Base-by-base conservation (phyloP, 345 rosid species). In the Aurinia saxatilis region DNA sequence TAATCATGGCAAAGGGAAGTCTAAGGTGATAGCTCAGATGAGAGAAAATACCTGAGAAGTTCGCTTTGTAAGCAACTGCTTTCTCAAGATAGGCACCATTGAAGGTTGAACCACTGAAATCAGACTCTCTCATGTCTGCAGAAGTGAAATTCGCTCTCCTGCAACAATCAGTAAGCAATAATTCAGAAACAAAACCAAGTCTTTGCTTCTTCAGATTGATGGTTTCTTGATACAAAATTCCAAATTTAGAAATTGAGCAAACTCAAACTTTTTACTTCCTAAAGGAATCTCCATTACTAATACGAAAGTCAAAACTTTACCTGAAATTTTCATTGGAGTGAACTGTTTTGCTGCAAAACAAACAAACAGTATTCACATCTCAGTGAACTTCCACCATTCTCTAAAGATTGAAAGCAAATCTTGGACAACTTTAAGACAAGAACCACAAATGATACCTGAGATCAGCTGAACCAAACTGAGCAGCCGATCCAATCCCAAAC, bases 141-240 rank as follows among this genome's bases (percentile, higher is more conserved):
- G 95, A 48, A 59, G 98, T 92, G 79, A 92, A 92, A 78, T 86
- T 92, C 61, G 96, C 98, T 78, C 98, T 78, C 72, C 98, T 92
- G 88, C 70, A 73, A 60, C 77, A 67, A 66, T 67, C 56, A 47
- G 15, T 55, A 30, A 46, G 0, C 46, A 38, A 65, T 0, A 14
- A 9, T 51, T 71, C 29, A 59, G 8, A 60, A 23, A 4, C 13
- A 38, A 3, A 46, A 46, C 17, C 38, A 55, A 53, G 7, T 27
- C 53, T 51, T 42, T n/a, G 23, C 21, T 69, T 68, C 13, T 53
- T 65, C 45, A 44, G 1, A 54, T 44, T 65, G 19, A 54, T 38
- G 29, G 8, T 31, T 50, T 39, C 17, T 48, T n/a, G 10, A 45
- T 8, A 27, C 35, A 36, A 18, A 0, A 46, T 1, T 48, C 4